Evolutionary conservation across 306 rosid genomes (phyloP), one percentile per base, ranked within the genome.

Genomic region (Prunus campanulata): DNA sequence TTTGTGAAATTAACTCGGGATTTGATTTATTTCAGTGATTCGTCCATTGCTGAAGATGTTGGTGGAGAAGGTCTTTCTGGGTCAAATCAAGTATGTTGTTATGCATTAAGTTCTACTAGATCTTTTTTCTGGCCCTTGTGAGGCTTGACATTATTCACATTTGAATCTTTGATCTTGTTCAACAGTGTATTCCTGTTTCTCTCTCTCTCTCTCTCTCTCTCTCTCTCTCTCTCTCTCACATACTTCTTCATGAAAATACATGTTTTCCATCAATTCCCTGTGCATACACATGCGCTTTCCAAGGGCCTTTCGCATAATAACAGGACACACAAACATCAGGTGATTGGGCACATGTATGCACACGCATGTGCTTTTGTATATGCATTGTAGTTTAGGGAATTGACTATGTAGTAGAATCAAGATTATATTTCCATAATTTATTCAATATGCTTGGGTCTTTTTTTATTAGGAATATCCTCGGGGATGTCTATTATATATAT

Each of bases 61-160:
- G 76, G 78, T 72, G 77, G 76, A 80, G 80, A 65, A 81, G 68
- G 81, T 64, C 48, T 61, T 72, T 73, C 74, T 56, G 77, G 82
- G 19, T 77, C 80, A 71, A 83, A 83, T 78, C 87, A 76, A 79
- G 92, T 90, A 88, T 63, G 93, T 75, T 80, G 72, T 82, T 55
- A 46, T 32, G 42, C 69, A 52, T 74, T 65, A 29, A 66, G 35
- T 73, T 32, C 75, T 35, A 44, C 67, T 48, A 27, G 22, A 68
- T 59, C 59, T 32, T 71, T 74, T 56, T 65, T 59, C 35, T 57
- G 12, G 46, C 52, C 29, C 70, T 71, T 70, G 47, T 80, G 68
- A 46, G 61, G 63, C 66, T 54, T 82, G 30, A 6, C 50, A 60
- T 27, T 60, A 6, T 74, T 27, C 61, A 68, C n/a, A 27, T 10